These are phyloP conservation scores for Elongisporangium anandrum DNA, from an alignment of 352 stramenopile species.

Conservation along the genomic window DNA sequence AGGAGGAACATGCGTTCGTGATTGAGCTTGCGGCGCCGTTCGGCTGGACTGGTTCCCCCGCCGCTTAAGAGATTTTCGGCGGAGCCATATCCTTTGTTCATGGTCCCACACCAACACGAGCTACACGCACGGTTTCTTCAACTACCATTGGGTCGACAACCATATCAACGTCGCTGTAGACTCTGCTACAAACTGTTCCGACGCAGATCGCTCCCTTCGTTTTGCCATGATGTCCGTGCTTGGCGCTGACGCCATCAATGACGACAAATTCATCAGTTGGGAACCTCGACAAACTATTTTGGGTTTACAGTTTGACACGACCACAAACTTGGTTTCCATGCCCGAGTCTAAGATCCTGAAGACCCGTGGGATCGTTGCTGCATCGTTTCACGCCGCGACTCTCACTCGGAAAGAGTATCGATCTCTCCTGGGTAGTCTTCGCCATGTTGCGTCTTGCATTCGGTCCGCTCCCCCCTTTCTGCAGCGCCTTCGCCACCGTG, in stretches of 20 bases:
- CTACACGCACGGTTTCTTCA: constrained; percentile 5
- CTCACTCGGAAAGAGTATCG: constrained; percentile 5
- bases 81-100: constrained; percentile 8
- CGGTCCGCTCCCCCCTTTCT: constrained; percentile 6
- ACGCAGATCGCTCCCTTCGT: constrained; percentile 7
- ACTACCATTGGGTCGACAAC: constrained; percentile 16
- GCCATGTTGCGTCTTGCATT: constrained; percentile 11
- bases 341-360: constrained; percentile 6
- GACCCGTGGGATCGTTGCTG: constrained; percentile 3
- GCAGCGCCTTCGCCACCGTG: not conserved
- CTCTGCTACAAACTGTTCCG: not conserved
- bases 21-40: constrained; percentile 3
- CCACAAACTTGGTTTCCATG: not conserved
- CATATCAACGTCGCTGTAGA: constrained; percentile 7
- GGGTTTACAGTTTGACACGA: constrained; percentile 8
- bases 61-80: constrained; percentile 5
- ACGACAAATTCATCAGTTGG: constrained; percentile 13
- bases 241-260: constrained; percentile 11
- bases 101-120: constrained; percentile 1
- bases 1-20: constrained; percentile 1
- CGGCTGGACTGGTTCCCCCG: constrained; percentile 1
- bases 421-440: constrained; percentile 12
- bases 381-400: not conserved
- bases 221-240: constrained; percentile 13
- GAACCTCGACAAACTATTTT: constrained; percentile 5